phyloP scores from a whole-genome alignment of 2,329 filamentous ascomycete species.

The Aspergillus pseudonomiae region DNA sequence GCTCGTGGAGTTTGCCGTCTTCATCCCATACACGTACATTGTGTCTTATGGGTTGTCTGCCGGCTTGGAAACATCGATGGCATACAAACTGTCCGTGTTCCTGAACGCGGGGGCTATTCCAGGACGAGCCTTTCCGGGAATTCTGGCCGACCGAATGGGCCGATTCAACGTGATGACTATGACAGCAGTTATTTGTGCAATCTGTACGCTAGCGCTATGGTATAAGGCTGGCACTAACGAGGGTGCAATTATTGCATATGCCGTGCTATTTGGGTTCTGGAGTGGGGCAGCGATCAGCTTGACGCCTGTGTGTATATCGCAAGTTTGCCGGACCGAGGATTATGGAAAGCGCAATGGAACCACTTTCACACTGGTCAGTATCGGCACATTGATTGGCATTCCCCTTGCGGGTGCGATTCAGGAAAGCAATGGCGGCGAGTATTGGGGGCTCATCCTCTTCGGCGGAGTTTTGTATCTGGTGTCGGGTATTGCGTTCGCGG shows the following conservation, averaged over 20 bases:
- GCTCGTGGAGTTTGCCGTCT: slow-evolving; percentile 40
- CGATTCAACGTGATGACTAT: slow-evolving; percentile 38
- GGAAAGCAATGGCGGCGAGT: slow-evolving; percentile 9
- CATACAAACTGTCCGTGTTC: slow-evolving; percentile 36
- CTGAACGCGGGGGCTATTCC: slow-evolving; percentile 37
- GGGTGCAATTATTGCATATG: slow-evolving; percentile 25
- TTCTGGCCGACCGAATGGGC: slow-evolving; percentile 36
- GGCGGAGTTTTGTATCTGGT: slow-evolving; percentile 30
- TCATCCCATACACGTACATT: slow-evolving; percentile 41
- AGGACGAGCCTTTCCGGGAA: slow-evolving; percentile 37
- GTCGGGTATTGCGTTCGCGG: slow-evolving; percentile 25
- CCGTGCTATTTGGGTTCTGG: slow-evolving; percentile 25
- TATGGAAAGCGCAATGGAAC: slow-evolving; percentile 30
- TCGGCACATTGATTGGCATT: slow-evolving; percentile 27
- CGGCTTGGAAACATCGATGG: slow-evolving; percentile 28
- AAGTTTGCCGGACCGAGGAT: slow-evolving; percentile 33
- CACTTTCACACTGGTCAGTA: slow-evolving; percentile 24
- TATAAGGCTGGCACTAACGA: slow-evolving; percentile 11
- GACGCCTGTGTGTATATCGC: slow-evolving; percentile 34
- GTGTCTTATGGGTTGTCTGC: slow-evolving; percentile 33
- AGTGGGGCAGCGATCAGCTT: slow-evolving; percentile 33
- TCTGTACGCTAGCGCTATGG: slow-evolving; percentile 29
- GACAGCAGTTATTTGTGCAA: slow-evolving; percentile 21
- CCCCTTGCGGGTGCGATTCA: slow-evolving; percentile 30
- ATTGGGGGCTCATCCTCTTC: slow-evolving; percentile 25